phyloP scores from a whole-genome alignment of 1,139 yeast genomes.

The Geotrichum klebahnii region DNA sequence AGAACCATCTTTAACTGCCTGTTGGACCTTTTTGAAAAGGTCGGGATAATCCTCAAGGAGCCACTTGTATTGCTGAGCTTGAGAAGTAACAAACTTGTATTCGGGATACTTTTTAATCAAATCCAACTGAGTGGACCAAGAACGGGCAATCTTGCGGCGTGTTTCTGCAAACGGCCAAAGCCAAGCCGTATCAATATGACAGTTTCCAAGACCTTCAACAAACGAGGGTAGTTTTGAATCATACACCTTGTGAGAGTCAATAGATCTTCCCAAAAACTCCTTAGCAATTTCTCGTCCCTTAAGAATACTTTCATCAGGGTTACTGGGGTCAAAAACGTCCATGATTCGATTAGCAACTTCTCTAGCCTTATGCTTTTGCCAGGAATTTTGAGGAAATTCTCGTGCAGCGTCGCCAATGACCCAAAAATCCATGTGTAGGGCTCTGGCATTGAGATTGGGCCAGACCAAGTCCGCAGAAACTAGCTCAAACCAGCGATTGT shows the following conservation, averaged over 20 bases:
- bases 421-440: constrained; percentile 77
- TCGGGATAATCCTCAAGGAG: constrained; percentile 79
- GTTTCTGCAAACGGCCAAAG: constrained; percentile 98
- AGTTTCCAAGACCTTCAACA: constrained; percentile 84
- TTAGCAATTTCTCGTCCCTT: constrained; percentile 66
- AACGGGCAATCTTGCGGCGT: constrained; percentile 81
- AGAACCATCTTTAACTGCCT: constrained; percentile 65
- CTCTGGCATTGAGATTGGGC: constrained; percentile 77
- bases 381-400: constrained; percentile 65
- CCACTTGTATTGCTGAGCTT: constrained; percentile 96
- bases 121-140: constrained; percentile 91
- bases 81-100: constrained; percentile 89
- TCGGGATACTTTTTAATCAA: constrained; percentile 86
- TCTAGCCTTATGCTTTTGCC: constrained; percentile 84
- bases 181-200: constrained; percentile 98
- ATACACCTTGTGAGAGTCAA: constrained; percentile 63
- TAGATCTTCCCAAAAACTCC: constrained; percentile 58
- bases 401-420: constrained; percentile 87
- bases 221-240: constrained; percentile 31
- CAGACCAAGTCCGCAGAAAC: constrained; percentile 70
- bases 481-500: constrained; percentile 65
- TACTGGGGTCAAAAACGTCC: constrained; percentile 66
- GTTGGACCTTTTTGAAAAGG: constrained; percentile 57
- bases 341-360: constrained; percentile 73
- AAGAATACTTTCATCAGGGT: constrained; percentile 46